Evolutionary conservation across 2,329 filamentous ascomycete genomes (phyloP).

Genomic region (Fusarium robinianum): DNA sequence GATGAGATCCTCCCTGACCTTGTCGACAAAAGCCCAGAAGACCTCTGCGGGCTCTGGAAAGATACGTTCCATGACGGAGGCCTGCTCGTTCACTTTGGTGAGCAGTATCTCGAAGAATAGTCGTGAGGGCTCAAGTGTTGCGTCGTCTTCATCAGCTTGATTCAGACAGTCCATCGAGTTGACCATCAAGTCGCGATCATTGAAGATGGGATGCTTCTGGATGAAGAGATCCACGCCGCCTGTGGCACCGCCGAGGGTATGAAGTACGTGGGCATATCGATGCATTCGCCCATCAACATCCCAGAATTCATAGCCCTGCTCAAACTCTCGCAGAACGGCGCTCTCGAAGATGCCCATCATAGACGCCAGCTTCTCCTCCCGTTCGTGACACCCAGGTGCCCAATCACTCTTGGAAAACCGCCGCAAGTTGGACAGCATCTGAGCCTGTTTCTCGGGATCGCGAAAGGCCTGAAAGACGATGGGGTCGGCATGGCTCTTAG

Average conservation of each 20-base stretch:
- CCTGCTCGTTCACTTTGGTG: conserved; percentile 79
- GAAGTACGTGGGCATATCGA: conserved; percentile 84
- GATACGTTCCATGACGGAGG: conserved; percentile 76
- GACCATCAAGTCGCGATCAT: conserved; percentile 66
- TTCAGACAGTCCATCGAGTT: conserved; percentile 83
- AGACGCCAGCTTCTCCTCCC: conserved; percentile 72
- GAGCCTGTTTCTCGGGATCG: conserved; percentile 87
- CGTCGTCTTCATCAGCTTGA: conserved; percentile 63
- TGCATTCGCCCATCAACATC: conserved; percentile 90
- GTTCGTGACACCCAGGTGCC: conserved; percentile 70
- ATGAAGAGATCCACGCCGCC: conserved; percentile 84
- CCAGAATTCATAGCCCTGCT: conserved; percentile 85
- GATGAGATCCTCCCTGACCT: conserved; percentile 81
- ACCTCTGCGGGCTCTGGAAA: conserved; percentile 75
- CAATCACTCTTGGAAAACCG: conserved; percentile 82
- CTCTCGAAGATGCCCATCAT: conserved; percentile 88
- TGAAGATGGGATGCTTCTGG: conserved; percentile 84
- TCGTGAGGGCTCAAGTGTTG: conserved; percentile 80
- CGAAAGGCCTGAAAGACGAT: conserved; percentile 84
- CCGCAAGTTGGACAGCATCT: conserved; percentile 81
- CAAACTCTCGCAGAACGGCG: conserved; percentile 87
- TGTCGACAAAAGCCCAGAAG: conserved; percentile 78
- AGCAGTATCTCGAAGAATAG: conserved; percentile 79
- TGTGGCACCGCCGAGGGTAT: conserved; percentile 77
- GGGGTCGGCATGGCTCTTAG: conserved; percentile 76